Evolutionary conservation across 2,329 filamentous ascomycete species (phyloP).

Genomic region (Exophiala mesophila): DNA sequence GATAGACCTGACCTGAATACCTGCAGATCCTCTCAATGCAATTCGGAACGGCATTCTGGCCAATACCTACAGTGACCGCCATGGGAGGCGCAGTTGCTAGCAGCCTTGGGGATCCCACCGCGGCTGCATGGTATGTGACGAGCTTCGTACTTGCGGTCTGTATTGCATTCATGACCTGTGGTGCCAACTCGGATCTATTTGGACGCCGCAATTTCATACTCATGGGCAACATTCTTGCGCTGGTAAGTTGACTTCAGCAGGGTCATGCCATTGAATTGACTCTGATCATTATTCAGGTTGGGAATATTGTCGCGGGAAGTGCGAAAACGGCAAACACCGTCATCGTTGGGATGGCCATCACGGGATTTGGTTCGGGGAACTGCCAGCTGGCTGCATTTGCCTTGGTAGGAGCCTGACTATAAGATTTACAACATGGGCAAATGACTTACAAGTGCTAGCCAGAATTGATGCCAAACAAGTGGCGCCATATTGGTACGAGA

Average conservation of each 20-base stretch:
- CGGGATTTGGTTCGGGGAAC: slow-evolving; percentile 5
- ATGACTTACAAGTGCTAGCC: too few relatives aligned
- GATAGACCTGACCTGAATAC: neutral
- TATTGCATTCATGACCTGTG: slow-evolving; percentile 12
- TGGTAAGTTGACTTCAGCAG: slow-evolving; percentile 20
- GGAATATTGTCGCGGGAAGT: slow-evolving; percentile 4
- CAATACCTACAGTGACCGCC: slow-evolving; percentile 5
- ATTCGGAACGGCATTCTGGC: slow-evolving; percentile 11
- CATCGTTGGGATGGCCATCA: slow-evolving; percentile 4
- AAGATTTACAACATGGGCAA: too few relatives aligned
- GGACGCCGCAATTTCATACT: slow-evolving; percentile 45
- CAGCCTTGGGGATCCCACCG: slow-evolving; percentile 3
- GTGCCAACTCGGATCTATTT: slow-evolving; percentile 43
- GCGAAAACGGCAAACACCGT: neutral
- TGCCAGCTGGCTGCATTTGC: slow-evolving; percentile 44
- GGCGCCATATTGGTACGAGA: slow-evolving; percentile 43
- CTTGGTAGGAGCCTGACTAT: too few relatives aligned
- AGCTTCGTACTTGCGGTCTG: neutral
- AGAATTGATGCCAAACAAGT: slow-evolving; percentile 44
- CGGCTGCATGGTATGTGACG: slow-evolving; percentile 5
- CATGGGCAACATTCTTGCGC: slow-evolving; percentile 39
- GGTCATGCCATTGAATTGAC: neutral
- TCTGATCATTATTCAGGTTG: slow-evolving; percentile 15
- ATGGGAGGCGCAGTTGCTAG: slow-evolving; percentile 5
- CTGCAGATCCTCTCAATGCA: slow-evolving; percentile 5